Evolutionary conservation across 352 stramenopile species (phyloP).

Genomic region (Thraustochytrium striatum): DNA sequence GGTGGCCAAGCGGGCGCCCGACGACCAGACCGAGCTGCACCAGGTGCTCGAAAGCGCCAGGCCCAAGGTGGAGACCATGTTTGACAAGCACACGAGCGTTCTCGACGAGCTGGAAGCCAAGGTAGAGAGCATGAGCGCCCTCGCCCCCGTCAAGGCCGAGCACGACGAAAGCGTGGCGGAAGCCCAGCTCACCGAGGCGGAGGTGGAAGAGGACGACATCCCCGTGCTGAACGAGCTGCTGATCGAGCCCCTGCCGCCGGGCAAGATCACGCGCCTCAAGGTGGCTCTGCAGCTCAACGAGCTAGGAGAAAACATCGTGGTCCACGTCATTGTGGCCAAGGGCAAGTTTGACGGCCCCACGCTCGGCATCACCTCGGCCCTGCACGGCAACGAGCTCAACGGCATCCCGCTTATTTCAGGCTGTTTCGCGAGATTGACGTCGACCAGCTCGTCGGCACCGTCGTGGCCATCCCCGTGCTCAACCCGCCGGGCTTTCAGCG

Average conservation of each 20-base stretch:
- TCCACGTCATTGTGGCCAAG: conserved; percentile 49
- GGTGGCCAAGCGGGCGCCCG: conserved; percentile 13
- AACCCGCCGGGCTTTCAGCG: conserved; percentile 50
- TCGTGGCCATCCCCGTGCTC: conserved; percentile 50
- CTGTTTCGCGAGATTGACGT: conserved; percentile 46
- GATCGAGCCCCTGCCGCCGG: conserved; percentile 26
- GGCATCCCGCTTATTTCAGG: conserved; percentile 51
- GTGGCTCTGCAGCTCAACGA: conserved; percentile 35
- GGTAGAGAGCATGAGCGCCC: background rate
- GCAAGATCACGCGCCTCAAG: conserved; percentile 35
- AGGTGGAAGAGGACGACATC: conserved; percentile 41
- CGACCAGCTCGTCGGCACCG: conserved; percentile 31
- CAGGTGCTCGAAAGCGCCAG: background rate
- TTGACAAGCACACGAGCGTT: background rate
- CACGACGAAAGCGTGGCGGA: conserved; percentile 10
- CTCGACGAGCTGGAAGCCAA: background rate
- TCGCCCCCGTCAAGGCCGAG: conserved; percentile 3
- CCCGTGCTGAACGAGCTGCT: conserved; percentile 14
- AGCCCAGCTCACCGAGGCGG: conserved; percentile 18
- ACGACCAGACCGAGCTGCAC: conserved; percentile 3
- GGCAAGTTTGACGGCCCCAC: conserved; percentile 35
- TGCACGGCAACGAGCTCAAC: conserved; percentile 54
- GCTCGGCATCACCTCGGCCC: conserved; percentile 49
- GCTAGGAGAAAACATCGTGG: conserved; percentile 19
- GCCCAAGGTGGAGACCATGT: background rate